Percentiles rank a stretch among this genome's conserved stretches.
These are phyloP conservation scores for Mycena albidolilacea DNA, from an alignment of 768 basidiomycete genomes.

Conservation along the genomic window DNA sequence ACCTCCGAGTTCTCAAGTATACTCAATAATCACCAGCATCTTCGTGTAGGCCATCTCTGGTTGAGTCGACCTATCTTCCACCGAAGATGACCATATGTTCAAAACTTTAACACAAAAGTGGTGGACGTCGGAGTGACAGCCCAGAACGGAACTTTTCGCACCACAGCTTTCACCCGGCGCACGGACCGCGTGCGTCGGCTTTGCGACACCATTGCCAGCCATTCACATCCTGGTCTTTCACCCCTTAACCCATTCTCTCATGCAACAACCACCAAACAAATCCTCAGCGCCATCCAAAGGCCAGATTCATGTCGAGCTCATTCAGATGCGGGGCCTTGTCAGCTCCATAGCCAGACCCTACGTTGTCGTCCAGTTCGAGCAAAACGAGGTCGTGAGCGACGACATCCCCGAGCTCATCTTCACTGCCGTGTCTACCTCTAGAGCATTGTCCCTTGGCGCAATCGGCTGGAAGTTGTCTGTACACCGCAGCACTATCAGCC, in stretches of 20 bases:
- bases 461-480: conserved; percentile 94
- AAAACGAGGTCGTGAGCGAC: conserved; percentile 96
- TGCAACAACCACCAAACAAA: conserved; percentile 74
- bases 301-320: conserved; percentile 96
- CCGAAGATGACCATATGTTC: too few relatives aligned
- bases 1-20: too few relatives aligned
- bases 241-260: conserved; percentile 89
- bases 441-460: conserved; percentile 77
- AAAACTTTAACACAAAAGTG: too few relatives aligned
- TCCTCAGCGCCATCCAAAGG: conserved; percentile 63
- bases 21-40: too few relatives aligned
- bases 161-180: conserved; percentile 40
- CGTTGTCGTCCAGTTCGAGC: conserved; percentile 98
- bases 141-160: conserved; percentile 68
- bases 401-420: conserved; percentile 85
- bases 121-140: conserved; percentile 32
- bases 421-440: conserved; percentile 73
- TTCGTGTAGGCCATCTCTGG: too few relatives aligned
- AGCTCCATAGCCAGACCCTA: conserved; percentile 83
- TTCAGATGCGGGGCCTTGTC: conserved; percentile 87
- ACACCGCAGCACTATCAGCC: conserved; percentile 31
- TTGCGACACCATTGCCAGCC: conserved; percentile 65
- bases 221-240: conserved; percentile 52
- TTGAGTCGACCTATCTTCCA: too few relatives aligned
- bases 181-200: conserved; percentile 52